Percentiles rank a stretch among this genome's conserved stretches.
Conservation (phyloP, 106 monocot species). For the Xerophyta viscosa region DNA sequence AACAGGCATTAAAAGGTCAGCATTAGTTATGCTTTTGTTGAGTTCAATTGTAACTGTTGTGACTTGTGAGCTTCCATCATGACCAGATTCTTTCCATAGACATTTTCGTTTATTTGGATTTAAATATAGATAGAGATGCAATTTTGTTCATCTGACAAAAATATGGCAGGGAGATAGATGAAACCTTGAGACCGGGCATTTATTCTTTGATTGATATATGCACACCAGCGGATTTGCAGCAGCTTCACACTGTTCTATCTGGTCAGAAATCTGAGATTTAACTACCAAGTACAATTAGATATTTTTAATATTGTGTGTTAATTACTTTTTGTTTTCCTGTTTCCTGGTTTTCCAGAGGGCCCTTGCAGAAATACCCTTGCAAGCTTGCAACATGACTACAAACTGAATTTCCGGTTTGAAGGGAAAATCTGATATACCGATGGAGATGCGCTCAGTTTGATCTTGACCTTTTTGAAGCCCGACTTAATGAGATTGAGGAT, state of each 20-base stretch:
- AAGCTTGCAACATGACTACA: constrained; percentile 50
- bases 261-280: constrained; percentile 29
- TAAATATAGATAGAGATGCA: no score
- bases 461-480: no score
- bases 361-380: constrained; percentile 64
- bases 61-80: no score
- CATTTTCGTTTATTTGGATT: no score
- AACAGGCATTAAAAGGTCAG: constrained; percentile 47
- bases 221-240: constrained; percentile 54
- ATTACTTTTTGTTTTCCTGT: background rate
- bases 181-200: constrained; percentile 71
- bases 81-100: no score
- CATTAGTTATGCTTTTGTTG: background rate
- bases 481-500: no score
- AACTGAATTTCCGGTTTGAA: constrained; percentile 63
- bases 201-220: constrained; percentile 83
- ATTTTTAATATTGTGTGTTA: no score
- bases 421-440: constrained; percentile 88
- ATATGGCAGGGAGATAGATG: constrained; percentile 68
- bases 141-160: no score
- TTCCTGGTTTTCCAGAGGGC: constrained; percentile 46
- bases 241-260: constrained; percentile 60
- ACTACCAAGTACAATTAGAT: background rate
- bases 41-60: background rate
- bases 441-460: no score